Percentiles rank a stretch among this genome's conserved stretches.
These are phyloP conservation scores for Diaporthe australafricana DNA, from an alignment of 2,329 filamentous ascomycete genomes.

Conservation along the genomic window DNA sequence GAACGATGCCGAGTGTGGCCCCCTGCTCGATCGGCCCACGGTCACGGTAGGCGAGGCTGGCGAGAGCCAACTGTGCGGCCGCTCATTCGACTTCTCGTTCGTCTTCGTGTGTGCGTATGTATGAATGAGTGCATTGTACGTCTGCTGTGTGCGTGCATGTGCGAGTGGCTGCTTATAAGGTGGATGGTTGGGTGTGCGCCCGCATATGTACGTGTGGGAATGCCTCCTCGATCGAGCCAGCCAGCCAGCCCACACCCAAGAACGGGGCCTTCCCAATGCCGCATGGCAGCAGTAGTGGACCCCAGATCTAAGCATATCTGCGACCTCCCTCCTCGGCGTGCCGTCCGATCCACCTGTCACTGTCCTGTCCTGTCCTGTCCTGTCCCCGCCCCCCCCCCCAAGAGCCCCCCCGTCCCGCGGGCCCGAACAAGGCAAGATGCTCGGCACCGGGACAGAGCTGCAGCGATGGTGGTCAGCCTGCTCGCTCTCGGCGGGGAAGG, in stretches of 20 bases:
- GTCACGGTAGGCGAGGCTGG: not conserved
- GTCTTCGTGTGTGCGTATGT: not conserved
- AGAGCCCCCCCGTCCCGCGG: not conserved
- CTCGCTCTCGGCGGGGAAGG: not conserved
- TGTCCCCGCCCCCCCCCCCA: not conserved
- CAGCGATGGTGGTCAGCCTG: conserved; percentile 23
- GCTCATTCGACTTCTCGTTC: not conserved
- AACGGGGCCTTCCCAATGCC: not conserved
- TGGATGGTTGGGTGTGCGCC: not conserved
- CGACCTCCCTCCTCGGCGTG: not conserved
- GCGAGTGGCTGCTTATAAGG: not conserved
- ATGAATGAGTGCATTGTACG: not conserved
- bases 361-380: not conserved
- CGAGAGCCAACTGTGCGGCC: not conserved
- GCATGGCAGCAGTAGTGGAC: conserved; percentile 5
- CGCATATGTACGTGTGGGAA: no score
- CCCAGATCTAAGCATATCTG: conserved; percentile 13
- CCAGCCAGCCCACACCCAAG: not conserved
- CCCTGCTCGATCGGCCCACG: conserved; percentile 2
- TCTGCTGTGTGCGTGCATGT: not conserved
- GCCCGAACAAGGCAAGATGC: conserved; percentile 4
- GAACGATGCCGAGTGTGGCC: not conserved
- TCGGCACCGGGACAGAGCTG: conserved; percentile 14
- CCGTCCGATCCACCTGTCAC: conserved; percentile 17
- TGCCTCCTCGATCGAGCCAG: no score